These are phyloP conservation scores for Lenzites betulinus DNA, from an alignment of 768 basidiomycete species.

Conservation along the genomic window DNA sequence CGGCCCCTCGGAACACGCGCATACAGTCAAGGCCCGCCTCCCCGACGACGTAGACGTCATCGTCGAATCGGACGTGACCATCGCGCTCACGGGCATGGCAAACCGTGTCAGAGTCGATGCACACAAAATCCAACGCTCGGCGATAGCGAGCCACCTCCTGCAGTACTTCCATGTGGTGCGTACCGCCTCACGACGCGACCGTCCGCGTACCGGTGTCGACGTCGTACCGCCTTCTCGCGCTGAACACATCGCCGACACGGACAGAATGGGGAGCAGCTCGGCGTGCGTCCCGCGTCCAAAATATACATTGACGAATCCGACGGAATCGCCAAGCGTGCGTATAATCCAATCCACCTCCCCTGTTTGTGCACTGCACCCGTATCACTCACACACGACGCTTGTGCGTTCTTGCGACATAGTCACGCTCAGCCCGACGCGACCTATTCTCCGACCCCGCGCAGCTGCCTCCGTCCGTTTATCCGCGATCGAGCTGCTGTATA, in stretches of 20 bases:
- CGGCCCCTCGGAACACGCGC: conserved; percentile 33
- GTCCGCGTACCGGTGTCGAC: conserved; percentile 1
- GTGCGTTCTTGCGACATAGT: conserved; percentile 33
- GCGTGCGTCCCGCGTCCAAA: conserved; percentile 59
- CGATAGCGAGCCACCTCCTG: conserved; percentile 50
- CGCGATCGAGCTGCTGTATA: conserved; percentile 44
- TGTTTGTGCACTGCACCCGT: conserved; percentile 10
- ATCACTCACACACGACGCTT: not conserved
- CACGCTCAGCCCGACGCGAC: conserved; percentile 41
- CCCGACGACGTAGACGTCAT: conserved; percentile 49
- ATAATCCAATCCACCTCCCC: not conserved
- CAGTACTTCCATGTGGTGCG: conserved; percentile 53
- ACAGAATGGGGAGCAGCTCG: conserved; percentile 63
- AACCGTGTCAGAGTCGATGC: conserved; percentile 45
- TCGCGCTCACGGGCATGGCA: conserved; percentile 56
- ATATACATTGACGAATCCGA: conserved; percentile 49
- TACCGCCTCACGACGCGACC: not conserved
- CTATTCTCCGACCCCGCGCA: conserved; percentile 31
- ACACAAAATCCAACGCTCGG: conserved; percentile 48
- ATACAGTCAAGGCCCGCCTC: conserved; percentile 37
- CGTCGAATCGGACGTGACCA: conserved; percentile 48
- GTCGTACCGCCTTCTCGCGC: conserved; percentile 9
- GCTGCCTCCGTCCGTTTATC: conserved; percentile 34
- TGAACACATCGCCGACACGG: not conserved
- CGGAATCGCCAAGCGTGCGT: conserved; percentile 43